These are phyloP conservation scores for Corinectria fuckeliana DNA, from an alignment of 2,329 filamentous ascomycete genomes.

Conservation along the genomic window DNA sequence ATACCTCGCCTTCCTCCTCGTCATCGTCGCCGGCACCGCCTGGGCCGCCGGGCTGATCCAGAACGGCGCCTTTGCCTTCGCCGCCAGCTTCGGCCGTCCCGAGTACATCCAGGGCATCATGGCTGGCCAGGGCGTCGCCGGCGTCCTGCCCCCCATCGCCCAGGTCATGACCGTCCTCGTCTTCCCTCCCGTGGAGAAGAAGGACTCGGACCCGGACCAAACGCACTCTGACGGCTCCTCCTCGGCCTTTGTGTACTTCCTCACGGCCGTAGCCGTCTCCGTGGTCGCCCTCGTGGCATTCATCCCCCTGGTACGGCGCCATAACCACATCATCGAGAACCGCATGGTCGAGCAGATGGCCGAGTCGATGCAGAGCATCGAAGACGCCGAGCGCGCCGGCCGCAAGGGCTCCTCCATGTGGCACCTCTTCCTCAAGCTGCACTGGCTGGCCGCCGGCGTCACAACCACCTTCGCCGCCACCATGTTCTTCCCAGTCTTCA, in stretches of 20 bases:
- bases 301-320: constrained; percentile 70
- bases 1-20: constrained; percentile 83
- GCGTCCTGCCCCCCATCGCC: constrained; percentile 85
- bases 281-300: constrained; percentile 74
- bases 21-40: constrained; percentile 81
- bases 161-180: constrained; percentile 84
- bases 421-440: constrained; percentile 76
- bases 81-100: constrained; percentile 79
- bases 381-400: constrained; percentile 59
- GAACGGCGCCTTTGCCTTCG: constrained; percentile 93
- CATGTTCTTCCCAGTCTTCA: constrained; percentile 97
- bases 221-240: constrained; percentile 40
- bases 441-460: constrained; percentile 77
- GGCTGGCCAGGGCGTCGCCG: constrained; percentile 90
- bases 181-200: constrained; percentile 48
- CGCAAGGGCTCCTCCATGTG: constrained; percentile 62
- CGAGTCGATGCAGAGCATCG: constrained; percentile 57
- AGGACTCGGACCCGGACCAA: constrained; percentile 33
- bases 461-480: constrained; percentile 82
- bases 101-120: constrained; percentile 97
- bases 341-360: constrained; percentile 57
- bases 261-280: constrained; percentile 83
- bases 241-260: constrained; percentile 89
- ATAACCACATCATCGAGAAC: constrained; percentile 59
- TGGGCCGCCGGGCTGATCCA: constrained; percentile 85